Conservation (phyloP, 2,329 filamentous ascomycete genomes). For the Xylaria sp. region DNA sequence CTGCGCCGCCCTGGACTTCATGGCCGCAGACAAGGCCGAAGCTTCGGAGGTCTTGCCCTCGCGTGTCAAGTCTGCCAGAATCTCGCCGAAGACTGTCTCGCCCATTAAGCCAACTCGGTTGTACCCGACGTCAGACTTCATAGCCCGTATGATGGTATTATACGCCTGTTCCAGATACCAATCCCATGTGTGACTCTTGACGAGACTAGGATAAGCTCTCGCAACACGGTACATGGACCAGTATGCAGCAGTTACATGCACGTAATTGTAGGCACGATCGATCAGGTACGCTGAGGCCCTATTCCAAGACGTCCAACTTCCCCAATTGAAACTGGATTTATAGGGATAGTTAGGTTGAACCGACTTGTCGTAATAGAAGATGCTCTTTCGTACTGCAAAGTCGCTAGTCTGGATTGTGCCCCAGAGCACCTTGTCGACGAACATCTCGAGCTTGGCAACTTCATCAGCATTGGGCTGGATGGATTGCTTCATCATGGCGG, state of each 20-base stretch:
- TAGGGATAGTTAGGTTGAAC: constrained; percentile 58
- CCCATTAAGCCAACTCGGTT: constrained; percentile 65
- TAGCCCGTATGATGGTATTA: constrained; percentile 57
- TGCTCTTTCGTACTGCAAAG: constrained; percentile 63
- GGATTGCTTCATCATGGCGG: constrained; percentile 65
- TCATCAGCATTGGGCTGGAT: constrained; percentile 61
- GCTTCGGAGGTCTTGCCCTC: constrained; percentile 58
- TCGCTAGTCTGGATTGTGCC: constrained; percentile 58
- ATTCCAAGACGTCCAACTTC: constrained; percentile 63
- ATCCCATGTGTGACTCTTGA: constrained; percentile 56
- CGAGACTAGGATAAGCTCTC: constrained; percentile 57
- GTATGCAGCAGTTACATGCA: constrained; percentile 65
- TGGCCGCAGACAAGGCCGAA: constrained; percentile 54
- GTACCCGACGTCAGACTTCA: constrained; percentile 56
- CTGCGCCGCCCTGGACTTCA: constrained; percentile 59
- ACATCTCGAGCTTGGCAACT: constrained; percentile 63
- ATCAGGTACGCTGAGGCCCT: constrained; percentile 56
- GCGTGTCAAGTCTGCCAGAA: constrained; percentile 61
- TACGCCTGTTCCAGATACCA: constrained; percentile 68
- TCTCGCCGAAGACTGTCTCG: constrained; percentile 65
- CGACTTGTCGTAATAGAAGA: constrained; percentile 66
- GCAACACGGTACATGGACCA: constrained; percentile 68
- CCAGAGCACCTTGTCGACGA: constrained; percentile 62
- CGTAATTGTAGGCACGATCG: constrained; percentile 67
- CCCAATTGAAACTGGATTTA: constrained; percentile 57